Conservation (phyloP, 768 basidiomycete genomes). For the Butyriboletus loyo region DNA sequence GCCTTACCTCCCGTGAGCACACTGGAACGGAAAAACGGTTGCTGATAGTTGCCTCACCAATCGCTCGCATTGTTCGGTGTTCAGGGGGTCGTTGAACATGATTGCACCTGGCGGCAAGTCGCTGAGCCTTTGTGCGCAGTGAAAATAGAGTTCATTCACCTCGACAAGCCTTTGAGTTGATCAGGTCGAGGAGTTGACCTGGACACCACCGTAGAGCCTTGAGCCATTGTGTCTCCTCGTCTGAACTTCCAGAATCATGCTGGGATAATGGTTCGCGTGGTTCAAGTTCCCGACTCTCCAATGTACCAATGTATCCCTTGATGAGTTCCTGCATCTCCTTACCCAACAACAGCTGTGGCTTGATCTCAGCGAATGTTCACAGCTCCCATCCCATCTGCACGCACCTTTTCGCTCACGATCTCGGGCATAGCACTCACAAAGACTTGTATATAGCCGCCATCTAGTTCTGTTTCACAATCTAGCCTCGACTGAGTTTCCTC, state of each 20-base stretch:
- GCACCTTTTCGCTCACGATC: constrained; percentile 66
- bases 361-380: constrained; percentile 9
- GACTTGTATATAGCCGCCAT: constrained; percentile 58
- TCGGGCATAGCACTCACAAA: constrained; percentile 62
- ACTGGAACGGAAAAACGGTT: constrained; percentile 88
- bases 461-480: constrained; percentile 15
- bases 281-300: constrained; percentile 47
- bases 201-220: constrained; percentile 80
- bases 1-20: constrained; percentile 85
- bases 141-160: constrained; percentile 47
- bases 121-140: not conserved
- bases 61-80: constrained; percentile 59
- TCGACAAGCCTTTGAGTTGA: constrained; percentile 95
- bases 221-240: constrained; percentile 50
- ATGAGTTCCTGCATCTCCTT: constrained; percentile 75
- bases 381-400: constrained; percentile 6
- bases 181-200: constrained; percentile 71
- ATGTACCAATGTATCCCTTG: constrained; percentile 64
- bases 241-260: not conserved
- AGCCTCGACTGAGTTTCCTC: constrained; percentile 20
- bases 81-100: constrained; percentile 91
- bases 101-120: constrained; percentile 67
- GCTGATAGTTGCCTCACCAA: constrained; percentile 66
- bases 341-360: constrained; percentile 54
- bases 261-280: constrained; percentile 16